Conservation (phyloP, 129 eudicot species). For the Lactuca saligna region DNA sequence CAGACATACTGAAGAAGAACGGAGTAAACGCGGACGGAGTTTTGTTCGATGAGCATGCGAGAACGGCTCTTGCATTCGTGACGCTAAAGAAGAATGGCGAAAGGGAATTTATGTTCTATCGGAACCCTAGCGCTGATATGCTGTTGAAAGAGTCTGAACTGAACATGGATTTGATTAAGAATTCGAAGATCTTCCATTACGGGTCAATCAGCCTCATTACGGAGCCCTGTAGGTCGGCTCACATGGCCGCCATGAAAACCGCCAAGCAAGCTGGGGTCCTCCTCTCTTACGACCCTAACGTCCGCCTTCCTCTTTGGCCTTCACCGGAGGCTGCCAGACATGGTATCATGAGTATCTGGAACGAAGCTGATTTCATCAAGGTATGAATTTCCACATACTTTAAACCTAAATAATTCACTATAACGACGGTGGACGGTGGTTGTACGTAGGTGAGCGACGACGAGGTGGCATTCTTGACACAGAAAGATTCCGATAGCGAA, state of each 20-base stretch:
- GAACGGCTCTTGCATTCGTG: slow-evolving; percentile 79
- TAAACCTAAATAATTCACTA: neutral
- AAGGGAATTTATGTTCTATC: slow-evolving; percentile 81
- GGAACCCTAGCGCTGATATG: slow-evolving; percentile 90
- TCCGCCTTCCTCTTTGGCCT: slow-evolving; percentile 18
- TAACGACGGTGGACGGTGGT: neutral
- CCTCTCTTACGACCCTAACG: slow-evolving; percentile 45
- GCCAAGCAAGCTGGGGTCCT: slow-evolving; percentile 74
- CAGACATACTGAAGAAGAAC: slow-evolving; percentile 54
- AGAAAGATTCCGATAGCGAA: slow-evolving; percentile 40
- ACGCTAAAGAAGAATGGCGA: slow-evolving; percentile 62
- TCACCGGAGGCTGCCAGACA: slow-evolving; percentile 53
- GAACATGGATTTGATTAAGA: slow-evolving; percentile 51
- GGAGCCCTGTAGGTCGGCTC: slow-evolving; percentile 72
- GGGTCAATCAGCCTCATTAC: slow-evolving; percentile 75
- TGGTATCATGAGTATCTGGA: slow-evolving; percentile 72
- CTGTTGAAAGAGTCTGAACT: slow-evolving; percentile 60
- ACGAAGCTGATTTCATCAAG: slow-evolving; percentile 76
- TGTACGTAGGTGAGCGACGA: slow-evolving; percentile 59
- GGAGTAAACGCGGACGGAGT: slow-evolving; percentile 62
- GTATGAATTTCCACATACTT: slow-evolving; percentile 24
- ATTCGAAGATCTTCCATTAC: slow-evolving; percentile 62
- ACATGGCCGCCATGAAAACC: slow-evolving; percentile 65
- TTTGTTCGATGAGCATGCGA: slow-evolving; percentile 57
- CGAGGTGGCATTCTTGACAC: slow-evolving; percentile 63